Percentiles rank a stretch among this genome's conserved stretches.
Conservation (phyloP, 768 basidiomycete species). For the Psilocybe sp. region DNA sequence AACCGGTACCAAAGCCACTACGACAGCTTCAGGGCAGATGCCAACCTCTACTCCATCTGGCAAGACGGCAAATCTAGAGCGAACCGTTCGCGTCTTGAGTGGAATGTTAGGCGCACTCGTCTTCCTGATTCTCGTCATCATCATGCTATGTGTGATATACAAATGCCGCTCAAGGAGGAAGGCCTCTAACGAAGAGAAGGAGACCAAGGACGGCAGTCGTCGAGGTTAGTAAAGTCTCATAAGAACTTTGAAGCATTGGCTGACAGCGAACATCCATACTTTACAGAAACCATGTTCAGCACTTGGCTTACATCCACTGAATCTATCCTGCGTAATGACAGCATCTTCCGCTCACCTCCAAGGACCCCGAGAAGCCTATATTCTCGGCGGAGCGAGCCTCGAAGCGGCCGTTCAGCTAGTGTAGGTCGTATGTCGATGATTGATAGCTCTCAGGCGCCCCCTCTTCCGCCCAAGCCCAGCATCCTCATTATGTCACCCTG, state of each 20-base stretch:
- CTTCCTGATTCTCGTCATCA: constrained; percentile 14
- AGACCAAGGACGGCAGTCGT: constrained; percentile 20
- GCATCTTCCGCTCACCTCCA: constrained; percentile 23
- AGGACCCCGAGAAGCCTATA: constrained; percentile 16
- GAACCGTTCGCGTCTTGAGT: constrained; percentile 22
- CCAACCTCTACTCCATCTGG: not conserved
- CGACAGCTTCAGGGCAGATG: not conserved
- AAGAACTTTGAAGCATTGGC: not conserved
- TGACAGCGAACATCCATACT: not conserved
- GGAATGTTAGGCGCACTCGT: constrained; percentile 23
- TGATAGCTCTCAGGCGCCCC: constrained; percentile 15
- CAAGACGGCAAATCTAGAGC: constrained; percentile 2
- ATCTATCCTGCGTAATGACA: constrained; percentile 29
- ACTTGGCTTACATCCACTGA: constrained; percentile 30
- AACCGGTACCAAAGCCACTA: not conserved
- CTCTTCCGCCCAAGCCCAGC: constrained; percentile 22
- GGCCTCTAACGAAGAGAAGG: not conserved
- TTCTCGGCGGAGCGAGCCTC: constrained; percentile 23
- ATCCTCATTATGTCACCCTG: not conserved
- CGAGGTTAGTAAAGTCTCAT: not conserved
- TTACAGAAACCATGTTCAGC: constrained; percentile 29
- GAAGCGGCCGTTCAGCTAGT: constrained; percentile 12
- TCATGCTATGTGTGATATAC: constrained; percentile 8
- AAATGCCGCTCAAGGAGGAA: constrained; percentile 1
- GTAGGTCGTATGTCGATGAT: constrained; percentile 11